Conservation (phyloP, 371 early-diverging fungal species). For the Neoconidiobolus thromboides region DNA sequence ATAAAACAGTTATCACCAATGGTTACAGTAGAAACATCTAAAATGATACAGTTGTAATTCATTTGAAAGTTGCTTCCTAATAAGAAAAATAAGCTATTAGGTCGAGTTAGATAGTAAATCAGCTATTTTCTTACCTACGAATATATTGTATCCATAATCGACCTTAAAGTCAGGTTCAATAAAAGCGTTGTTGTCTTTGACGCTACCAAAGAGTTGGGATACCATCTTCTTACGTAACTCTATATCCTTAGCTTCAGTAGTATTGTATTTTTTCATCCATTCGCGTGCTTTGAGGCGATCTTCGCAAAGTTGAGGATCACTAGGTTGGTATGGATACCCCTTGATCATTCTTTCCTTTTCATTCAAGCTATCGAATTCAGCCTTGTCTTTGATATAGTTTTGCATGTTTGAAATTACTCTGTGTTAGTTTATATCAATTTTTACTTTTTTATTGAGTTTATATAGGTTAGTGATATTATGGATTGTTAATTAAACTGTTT, state of each 20-base stretch:
- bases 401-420: background rate
- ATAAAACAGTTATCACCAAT: conserved; percentile 46
- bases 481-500: too few species aligned
- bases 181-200: conserved; percentile 19
- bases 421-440: too few species aligned
- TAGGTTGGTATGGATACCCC: conserved; percentile 34
- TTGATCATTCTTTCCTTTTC: conserved; percentile 13
- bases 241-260: conserved; percentile 11
- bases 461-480: too few species aligned
- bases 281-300: conserved; percentile 23
- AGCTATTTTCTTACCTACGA: conserved; percentile 23
- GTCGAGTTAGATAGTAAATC: too few species aligned
- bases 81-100: too few species aligned
- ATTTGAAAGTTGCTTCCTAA: conserved; percentile 23
- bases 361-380: background rate
- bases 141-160: conserved; percentile 59
- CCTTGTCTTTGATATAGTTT: background rate
- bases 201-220: conserved; percentile 25
- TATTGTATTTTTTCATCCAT: conserved; percentile 22
- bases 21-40: conserved; percentile 40
- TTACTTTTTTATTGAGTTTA: too few species aligned
- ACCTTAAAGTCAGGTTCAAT: conserved; percentile 40
- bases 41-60: conserved; percentile 39
- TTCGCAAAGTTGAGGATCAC: conserved; percentile 21
- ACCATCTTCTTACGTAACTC: conserved; percentile 15